These are phyloP conservation scores for Kwoniella botswanensis DNA, from an alignment of 768 basidiomycete species.

Conservation along the genomic window DNA sequence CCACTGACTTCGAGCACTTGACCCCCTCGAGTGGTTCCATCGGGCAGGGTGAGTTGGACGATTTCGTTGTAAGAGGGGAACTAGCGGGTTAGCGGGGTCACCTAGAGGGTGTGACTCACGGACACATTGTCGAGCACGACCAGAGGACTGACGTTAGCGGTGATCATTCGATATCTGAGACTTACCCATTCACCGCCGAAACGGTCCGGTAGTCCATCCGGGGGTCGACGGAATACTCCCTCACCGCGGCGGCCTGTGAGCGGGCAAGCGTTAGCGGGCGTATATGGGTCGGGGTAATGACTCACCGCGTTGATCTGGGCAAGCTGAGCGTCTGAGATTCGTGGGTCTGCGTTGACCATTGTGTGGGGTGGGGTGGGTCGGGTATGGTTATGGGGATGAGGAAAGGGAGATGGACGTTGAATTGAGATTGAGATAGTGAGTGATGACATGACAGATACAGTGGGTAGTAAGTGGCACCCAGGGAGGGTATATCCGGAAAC, in stretches of 20 bases:
- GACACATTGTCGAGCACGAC: conserved; percentile 99
- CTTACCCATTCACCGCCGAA: conserved; percentile 94
- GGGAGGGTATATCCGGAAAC: too few species aligned
- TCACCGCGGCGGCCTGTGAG: conserved; percentile 43
- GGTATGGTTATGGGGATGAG: background rate
- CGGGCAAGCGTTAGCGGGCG: too few species aligned
- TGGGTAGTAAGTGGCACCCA: background rate
- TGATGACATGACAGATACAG: background rate
- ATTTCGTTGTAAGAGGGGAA: conserved; percentile 99
- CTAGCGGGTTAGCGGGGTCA: conserved; percentile 60
- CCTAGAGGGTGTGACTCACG: conserved; percentile 61
- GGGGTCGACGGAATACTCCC: conserved; percentile 45
- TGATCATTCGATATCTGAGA: conserved; percentile 19
- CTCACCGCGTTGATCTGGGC: conserved; percentile 55
- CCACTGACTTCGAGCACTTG: conserved; percentile 98
- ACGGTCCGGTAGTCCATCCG: conserved; percentile 84
- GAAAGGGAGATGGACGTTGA: background rate
- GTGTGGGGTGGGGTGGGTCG: conserved; percentile 13
- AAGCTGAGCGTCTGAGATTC: conserved; percentile 51
- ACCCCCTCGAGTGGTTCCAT: conserved; percentile 91
- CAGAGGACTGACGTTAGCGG: conserved; percentile 68
- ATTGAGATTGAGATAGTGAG: conserved; percentile 1
- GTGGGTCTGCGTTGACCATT: conserved; percentile 32
- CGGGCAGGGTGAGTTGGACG: conserved; percentile 90
- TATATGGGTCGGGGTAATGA: background rate